Percentiles rank a stretch among this genome's conserved stretches.
These are phyloP conservation scores for Sporothrix brunneoviolacea DNA, from an alignment of 2,329 filamentous ascomycete genomes.

Conservation along the genomic window DNA sequence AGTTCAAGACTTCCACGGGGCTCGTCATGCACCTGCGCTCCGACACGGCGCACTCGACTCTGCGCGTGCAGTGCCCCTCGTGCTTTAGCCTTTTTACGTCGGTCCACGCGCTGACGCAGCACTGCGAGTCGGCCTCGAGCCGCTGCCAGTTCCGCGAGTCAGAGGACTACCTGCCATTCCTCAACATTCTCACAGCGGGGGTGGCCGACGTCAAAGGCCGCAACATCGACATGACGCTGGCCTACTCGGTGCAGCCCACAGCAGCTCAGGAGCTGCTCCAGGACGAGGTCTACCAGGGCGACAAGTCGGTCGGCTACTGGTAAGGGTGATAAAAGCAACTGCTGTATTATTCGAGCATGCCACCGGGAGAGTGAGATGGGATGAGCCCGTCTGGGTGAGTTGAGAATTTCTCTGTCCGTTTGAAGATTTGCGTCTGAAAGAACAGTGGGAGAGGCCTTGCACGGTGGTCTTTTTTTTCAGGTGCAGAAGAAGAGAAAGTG, in stretches of 20 bases:
- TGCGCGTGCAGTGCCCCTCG: slow-evolving; percentile 35
- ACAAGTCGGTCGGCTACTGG: too few relatives aligned
- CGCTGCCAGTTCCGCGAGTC: slow-evolving; percentile 39
- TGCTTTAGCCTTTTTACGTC: slow-evolving; percentile 38
- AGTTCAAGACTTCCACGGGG: slow-evolving; percentile 27
- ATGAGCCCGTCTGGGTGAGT: too few relatives aligned
- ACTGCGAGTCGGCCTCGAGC: slow-evolving; percentile 39
- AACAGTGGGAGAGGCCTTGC: too few relatives aligned
- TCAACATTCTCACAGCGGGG: slow-evolving; percentile 35
- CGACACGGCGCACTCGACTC: slow-evolving; percentile 30
- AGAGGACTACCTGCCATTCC: slow-evolving; percentile 31
- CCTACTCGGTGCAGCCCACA: slow-evolving; percentile 25
- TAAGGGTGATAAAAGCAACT: too few relatives aligned
- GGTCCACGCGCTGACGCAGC: slow-evolving; percentile 38
- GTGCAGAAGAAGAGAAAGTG: too few relatives aligned
- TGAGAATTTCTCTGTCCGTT: too few relatives aligned
- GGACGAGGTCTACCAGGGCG: not conserved
- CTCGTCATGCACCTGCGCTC: slow-evolving; percentile 40
- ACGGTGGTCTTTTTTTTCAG: too few relatives aligned
- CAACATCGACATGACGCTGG: slow-evolving; percentile 28
- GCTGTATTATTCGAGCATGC: too few relatives aligned
- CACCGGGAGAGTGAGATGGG: too few relatives aligned
- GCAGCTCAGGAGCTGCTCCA: slow-evolving; percentile 11
- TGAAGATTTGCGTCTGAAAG: too few relatives aligned
- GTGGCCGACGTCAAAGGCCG: slow-evolving; percentile 29